Percentiles rank a stretch among this genome's conserved stretches.
phyloP scores from a whole-genome alignment of 768 basidiomycete genomes.

The Leccinum obscurum region DNA sequence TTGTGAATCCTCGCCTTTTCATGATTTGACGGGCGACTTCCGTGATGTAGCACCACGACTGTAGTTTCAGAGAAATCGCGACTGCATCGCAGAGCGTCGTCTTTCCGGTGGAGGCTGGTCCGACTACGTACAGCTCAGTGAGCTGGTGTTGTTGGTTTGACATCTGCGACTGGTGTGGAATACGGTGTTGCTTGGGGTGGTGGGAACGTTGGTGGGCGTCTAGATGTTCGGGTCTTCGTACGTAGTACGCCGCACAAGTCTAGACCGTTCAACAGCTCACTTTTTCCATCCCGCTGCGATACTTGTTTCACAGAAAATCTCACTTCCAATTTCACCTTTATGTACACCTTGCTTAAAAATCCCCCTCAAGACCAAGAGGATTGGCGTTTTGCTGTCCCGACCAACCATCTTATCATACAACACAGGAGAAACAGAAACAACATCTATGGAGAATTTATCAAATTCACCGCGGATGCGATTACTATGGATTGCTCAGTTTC shows the following conservation, averaged over 20 bases:
- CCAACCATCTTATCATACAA: conserved; percentile 28
- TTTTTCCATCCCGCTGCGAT: conserved; percentile 2
- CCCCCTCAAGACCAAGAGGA: conserved; percentile 48
- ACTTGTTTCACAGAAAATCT: neutral
- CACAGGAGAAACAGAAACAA: conserved; percentile 26
- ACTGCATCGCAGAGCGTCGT: conserved; percentile 63
- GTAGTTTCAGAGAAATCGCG: conserved; percentile 41
- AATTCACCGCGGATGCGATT: conserved; percentile 50
- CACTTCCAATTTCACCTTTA: neutral
- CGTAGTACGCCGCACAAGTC: conserved; percentile 6
- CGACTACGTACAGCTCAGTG: conserved; percentile 45
- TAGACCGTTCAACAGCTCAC: neutral
- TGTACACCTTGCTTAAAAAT: conserved; percentile 38
- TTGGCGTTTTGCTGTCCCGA: conserved; percentile 50
- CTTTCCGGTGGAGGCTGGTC: conserved; percentile 69
- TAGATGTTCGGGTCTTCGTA: conserved; percentile 11
- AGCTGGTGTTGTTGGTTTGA: conserved; percentile 11
- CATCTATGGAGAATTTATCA: conserved; percentile 49
- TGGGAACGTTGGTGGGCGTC: conserved; percentile 19
- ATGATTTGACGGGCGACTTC: conserved; percentile 67
- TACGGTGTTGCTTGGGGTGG: conserved; percentile 6
- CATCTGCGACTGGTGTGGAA: conserved; percentile 17
- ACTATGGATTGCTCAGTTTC: conserved; percentile 50
- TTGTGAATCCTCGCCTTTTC: conserved; percentile 50
- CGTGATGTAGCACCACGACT: conserved; percentile 44